Evolutionary conservation across 768 basidiomycete species (phyloP), one percentile per base, ranked within the genome.

Genomic region (Xerocomellus amylosporus): DNA sequence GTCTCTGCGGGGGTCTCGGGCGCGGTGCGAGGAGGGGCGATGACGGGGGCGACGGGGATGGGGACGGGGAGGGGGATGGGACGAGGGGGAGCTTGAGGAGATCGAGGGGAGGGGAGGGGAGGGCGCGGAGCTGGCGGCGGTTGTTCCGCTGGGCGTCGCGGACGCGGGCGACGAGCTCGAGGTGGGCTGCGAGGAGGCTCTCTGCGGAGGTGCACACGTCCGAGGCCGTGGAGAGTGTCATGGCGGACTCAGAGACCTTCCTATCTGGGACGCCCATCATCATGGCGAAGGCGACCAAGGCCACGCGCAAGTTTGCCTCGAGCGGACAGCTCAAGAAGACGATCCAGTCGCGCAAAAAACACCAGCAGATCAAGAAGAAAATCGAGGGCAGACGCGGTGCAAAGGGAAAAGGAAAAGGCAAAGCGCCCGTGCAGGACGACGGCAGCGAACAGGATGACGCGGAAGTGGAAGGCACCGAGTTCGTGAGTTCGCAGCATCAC

Each of bases 251-350:
- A 46, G 46, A 46, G 50, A 56, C 49, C 46, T 66, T 43, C 66
- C 64, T 57, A 66, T 59, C 52, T 48, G 3, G 59, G 49, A 22
- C 33, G 14, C 5, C 17, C n/a, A 14, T 38, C n/a, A 14, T 38
- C 33, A 81, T 83, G 82, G 80, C 73, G 24, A 92, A 88, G 61
- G 82, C 85, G 19, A 74, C 82, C 37, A 68, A 68, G 51, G 83
- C 90, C 0, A 88, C 88, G 12, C 85, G 87, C 66, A 93, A 95
- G 74, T 95, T 95, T 62, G 89, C 87, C 9, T 77, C 90, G 4
- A 92, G 89, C 54, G 95, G 95, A 2, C 86, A 88, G 65, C 83
- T 98, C 49, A 91, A 92, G 66, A 88, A 90, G 60, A 83, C 85
- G 19, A 97, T 98, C 47, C 80, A 91, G 62, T 80, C 85, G 6